Evolutionary conservation across 2,329 filamentous ascomycete species (phyloP).

Genomic region (Phyllosticta citriasiana): DNA sequence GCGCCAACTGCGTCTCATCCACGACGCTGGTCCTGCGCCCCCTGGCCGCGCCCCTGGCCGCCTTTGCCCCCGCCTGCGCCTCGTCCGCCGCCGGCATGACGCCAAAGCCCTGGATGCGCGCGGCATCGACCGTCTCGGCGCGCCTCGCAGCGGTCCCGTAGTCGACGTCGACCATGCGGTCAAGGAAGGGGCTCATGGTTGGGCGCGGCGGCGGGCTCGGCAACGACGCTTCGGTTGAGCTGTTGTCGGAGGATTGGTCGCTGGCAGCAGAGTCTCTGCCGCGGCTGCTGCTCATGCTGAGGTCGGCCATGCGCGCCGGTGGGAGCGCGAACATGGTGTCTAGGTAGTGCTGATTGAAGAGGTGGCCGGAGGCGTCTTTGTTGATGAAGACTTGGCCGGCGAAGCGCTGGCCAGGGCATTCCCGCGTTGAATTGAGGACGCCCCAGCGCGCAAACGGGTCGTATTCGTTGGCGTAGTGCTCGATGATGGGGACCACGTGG

Average conservation of each 20-base stretch:
- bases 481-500: slow-evolving; percentile 55
- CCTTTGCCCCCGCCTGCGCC: not conserved
- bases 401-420: slow-evolving; percentile 31
- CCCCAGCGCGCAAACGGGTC: slow-evolving; percentile 67
- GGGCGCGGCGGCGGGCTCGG: not conserved
- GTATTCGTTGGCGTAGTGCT: slow-evolving; percentile 66
- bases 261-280: not conserved
- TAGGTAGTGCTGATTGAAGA: slow-evolving; percentile 37
- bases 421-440: slow-evolving; percentile 54
- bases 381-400: slow-evolving; percentile 36
- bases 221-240: not conserved
- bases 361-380: slow-evolving; percentile 28
- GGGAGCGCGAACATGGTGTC: slow-evolving; percentile 30
- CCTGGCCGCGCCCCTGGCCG: not conserved
- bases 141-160: slow-evolving; percentile 5
- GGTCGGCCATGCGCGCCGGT: not conserved
- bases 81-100: not conserved
- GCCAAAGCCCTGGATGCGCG: not conserved
- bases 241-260: not conserved
- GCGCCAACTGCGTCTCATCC: not conserved
- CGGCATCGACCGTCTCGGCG: not conserved
- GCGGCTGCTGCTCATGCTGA: not conserved
- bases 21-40: not conserved
- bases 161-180: slow-evolving; percentile 10
- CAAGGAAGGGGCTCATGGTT: slow-evolving; percentile 5